Conservation (phyloP, 106 monocot genomes). For the Dendrobium officinale region DNA sequence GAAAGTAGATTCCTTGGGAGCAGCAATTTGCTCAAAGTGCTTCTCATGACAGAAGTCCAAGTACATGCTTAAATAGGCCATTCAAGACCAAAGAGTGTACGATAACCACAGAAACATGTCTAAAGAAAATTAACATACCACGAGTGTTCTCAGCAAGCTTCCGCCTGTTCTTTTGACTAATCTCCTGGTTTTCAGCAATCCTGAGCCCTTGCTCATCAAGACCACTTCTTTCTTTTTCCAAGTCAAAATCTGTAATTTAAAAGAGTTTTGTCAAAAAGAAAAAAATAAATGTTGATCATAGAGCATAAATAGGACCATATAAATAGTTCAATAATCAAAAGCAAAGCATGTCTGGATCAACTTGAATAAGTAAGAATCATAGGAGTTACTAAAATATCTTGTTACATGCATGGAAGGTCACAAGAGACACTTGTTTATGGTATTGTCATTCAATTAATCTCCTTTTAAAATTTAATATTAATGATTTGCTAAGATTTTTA, state of each 20-base stretch:
- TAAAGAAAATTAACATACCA: slow-evolving; percentile 9
- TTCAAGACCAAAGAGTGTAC: background rate
- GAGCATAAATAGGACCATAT: background rate
- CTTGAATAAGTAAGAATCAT: background rate
- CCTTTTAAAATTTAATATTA: background rate
- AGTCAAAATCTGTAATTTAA: slow-evolving; percentile 61
- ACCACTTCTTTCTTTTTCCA: slow-evolving; percentile 93
- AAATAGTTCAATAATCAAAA: background rate
- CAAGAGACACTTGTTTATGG: background rate
- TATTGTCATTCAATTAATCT: background rate
- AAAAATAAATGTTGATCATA: background rate
- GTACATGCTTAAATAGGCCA: background rate
- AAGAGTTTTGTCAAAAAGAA: background rate
- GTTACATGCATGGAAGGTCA: background rate
- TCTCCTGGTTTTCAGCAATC: slow-evolving; percentile 98
- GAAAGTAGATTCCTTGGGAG: background rate
- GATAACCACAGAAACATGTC: background rate
- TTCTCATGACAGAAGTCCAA: background rate
- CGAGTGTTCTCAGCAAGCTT: slow-evolving; percentile 92
- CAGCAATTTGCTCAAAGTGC: background rate
- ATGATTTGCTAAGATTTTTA: background rate
- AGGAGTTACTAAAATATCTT: background rate
- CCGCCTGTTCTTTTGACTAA: slow-evolving; percentile 90
- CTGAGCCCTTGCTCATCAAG: slow-evolving; percentile 94
- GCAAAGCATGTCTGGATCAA: background rate